A percentile compares a stretch with the other conserved stretches of the same genome.
These are phyloP conservation scores for Colletotrichum sp. DNA, from an alignment of 2,329 filamentous ascomycete species.

Conservation along the genomic window DNA sequence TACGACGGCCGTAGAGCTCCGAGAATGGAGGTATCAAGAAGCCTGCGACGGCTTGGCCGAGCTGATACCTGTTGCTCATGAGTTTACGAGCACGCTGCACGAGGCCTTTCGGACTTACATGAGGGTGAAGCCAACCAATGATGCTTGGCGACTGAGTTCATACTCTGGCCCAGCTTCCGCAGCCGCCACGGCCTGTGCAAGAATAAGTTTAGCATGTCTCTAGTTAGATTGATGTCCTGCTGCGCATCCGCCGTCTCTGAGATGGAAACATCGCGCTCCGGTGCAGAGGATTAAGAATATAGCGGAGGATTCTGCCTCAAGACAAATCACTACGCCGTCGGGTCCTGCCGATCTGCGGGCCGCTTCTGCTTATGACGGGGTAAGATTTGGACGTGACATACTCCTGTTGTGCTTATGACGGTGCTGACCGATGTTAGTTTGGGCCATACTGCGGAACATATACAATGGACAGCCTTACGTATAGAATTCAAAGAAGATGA, in stretches of 20 bases:
- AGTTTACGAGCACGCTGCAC: background rate
- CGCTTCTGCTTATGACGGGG: background rate
- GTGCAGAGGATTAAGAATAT: background rate
- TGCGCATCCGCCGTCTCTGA: background rate
- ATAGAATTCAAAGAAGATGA: constrained; percentile 26
- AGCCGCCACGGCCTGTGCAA: constrained; percentile 12
- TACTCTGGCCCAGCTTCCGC: constrained; percentile 2
- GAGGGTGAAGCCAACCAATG: constrained; percentile 29
- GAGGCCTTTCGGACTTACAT: constrained; percentile 16
- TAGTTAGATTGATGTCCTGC: background rate
- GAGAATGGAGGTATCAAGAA: constrained; percentile 41
- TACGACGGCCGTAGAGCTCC: constrained; percentile 38
- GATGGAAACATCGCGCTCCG: background rate
- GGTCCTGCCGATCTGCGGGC: background rate
- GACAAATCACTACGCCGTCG: background rate
- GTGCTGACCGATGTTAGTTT: background rate
- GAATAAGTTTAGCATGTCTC: background rate
- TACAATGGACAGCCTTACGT: constrained; percentile 16
- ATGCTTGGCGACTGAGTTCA: background rate
- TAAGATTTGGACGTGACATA: background rate
- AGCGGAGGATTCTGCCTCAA: background rate
- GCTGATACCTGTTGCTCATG: constrained; percentile 29
- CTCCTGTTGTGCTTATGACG: constrained; percentile 15
- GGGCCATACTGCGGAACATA: background rate
- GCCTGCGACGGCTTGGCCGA: constrained; percentile 41